These are phyloP conservation scores for Detonula confervacea DNA, from an alignment of 352 stramenopile genomes.

Conservation along the genomic window DNA sequence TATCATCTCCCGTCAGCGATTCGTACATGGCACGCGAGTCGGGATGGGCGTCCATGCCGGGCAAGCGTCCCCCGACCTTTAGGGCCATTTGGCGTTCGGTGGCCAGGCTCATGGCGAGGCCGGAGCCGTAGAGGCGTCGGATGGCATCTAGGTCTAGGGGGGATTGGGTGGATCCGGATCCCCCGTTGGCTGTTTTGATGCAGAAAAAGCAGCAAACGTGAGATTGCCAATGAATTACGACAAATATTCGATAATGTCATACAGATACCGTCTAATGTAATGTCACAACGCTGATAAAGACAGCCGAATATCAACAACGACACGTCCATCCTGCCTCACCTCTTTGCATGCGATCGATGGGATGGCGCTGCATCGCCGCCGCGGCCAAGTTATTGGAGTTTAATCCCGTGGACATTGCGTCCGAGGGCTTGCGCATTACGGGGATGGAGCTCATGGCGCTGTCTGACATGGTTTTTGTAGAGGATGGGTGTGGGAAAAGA, in stretches of 20 bases:
- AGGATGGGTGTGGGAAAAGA: too few relatives aligned
- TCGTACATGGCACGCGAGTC: slow-evolving; percentile 70
- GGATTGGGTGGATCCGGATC: slow-evolving; percentile 32
- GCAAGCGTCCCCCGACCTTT: slow-evolving; percentile 58
- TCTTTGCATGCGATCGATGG: slow-evolving; percentile 79
- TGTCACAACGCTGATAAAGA: background rate
- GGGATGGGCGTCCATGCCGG: slow-evolving; percentile 45
- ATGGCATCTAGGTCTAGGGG: slow-evolving; percentile 68
- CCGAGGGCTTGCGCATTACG: slow-evolving; percentile 71
- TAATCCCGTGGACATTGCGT: slow-evolving; percentile 73
- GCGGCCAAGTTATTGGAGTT: slow-evolving; percentile 78
- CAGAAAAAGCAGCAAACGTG: background rate
- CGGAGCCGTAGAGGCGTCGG: slow-evolving; percentile 77
- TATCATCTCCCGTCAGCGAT: slow-evolving; percentile 73
- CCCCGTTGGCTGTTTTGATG: slow-evolving; percentile 18
- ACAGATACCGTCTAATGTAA: too few relatives aligned
- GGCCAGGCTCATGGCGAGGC: slow-evolving; percentile 78
- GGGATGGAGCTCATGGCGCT: slow-evolving; percentile 59
- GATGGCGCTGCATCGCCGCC: slow-evolving; percentile 65
- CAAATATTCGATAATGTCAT: too few relatives aligned
- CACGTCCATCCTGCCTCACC: slow-evolving; percentile 17
- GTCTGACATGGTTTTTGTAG: slow-evolving; percentile 38
- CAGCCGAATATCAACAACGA: background rate
- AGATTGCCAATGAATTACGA: too few relatives aligned
- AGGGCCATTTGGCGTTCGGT: slow-evolving; percentile 74